Evolutionary conservation across 768 basidiomycete genomes (phyloP).

Genomic region (Suillus fuscotomentosus): DNA sequence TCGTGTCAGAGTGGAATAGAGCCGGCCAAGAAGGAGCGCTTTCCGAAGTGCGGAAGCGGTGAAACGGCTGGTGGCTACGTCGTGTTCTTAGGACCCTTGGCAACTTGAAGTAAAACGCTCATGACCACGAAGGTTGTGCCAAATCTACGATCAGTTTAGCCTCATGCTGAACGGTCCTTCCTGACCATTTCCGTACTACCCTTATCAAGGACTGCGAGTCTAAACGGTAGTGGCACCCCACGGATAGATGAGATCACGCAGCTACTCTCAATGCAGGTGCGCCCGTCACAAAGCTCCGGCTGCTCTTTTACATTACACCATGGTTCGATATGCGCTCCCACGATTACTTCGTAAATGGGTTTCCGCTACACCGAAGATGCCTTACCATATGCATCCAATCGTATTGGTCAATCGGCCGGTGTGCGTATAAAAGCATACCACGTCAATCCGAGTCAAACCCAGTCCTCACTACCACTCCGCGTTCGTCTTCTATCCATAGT

Average conservation of each 20-base stretch:
- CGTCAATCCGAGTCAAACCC: conserved; percentile 6
- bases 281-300: conserved; percentile 17
- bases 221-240: conserved; percentile 25
- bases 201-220: conserved; percentile 22
- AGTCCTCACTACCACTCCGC: background rate
- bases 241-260: conserved; percentile 15
- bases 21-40: conserved; percentile 7
- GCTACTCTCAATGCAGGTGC: conserved; percentile 30
- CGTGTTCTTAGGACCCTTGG: conserved; percentile 15
- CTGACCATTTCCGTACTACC: conserved; percentile 22
- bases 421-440: conserved; percentile 28
- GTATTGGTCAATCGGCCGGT: conserved; percentile 5
- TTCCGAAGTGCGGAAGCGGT: conserved; percentile 3
- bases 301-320: conserved; percentile 9
- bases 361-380: conserved; percentile 29
- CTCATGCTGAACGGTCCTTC: conserved; percentile 30
- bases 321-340: conserved; percentile 22
- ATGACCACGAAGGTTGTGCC: conserved; percentile 23
- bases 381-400: conserved; percentile 28
- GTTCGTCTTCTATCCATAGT: conserved; percentile 2
- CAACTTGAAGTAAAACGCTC: conserved; percentile 10
- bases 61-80: conserved; percentile 10
- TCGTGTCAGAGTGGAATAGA: conserved; percentile 7
- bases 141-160: conserved; percentile 17
- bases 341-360: conserved; percentile 31